These are phyloP conservation scores for Polychaeton citri DNA, from an alignment of 2,329 filamentous ascomycete species.

Conservation along the genomic window DNA sequence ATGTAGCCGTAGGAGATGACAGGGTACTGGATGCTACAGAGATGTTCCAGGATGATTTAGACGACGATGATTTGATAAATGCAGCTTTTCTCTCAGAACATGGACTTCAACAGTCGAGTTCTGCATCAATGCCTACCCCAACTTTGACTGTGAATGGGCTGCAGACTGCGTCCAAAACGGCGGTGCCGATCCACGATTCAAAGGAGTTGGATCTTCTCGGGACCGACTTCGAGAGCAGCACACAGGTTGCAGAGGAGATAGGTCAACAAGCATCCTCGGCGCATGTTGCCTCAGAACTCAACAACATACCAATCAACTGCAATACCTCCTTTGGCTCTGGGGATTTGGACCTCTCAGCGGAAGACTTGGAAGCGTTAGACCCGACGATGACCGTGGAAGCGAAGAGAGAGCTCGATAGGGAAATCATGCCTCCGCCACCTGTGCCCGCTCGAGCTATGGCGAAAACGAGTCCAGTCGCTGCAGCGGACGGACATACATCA, in stretches of 20 bases:
- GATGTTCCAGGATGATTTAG: slow-evolving; percentile 10
- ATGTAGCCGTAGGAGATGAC: no score
- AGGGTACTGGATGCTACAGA: no score
- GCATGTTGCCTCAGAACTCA: no score
- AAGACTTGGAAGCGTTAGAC: slow-evolving; percentile 27
- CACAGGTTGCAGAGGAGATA: slow-evolving; percentile 21
- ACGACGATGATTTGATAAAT: slow-evolving; percentile 18
- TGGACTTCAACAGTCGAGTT: background rate
- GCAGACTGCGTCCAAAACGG: no score
- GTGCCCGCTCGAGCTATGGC: slow-evolving; percentile 2
- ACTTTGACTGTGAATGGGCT: slow-evolving; percentile 1
- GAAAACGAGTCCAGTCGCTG: no score
- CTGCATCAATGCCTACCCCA: slow-evolving; percentile 4
- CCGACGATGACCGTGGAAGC: slow-evolving; percentile 4
- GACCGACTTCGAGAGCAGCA: slow-evolving; percentile 30
- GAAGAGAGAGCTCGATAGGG: background rate
- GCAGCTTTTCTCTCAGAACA: no score
- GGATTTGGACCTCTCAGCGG: slow-evolving; percentile 27
- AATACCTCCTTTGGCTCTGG: slow-evolving; percentile 24
- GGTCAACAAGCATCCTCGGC: background rate
- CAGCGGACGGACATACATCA: no score
- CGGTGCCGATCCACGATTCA: no score
- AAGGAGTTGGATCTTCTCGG: no score
- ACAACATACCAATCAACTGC: no score
- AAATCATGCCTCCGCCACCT: slow-evolving; percentile 9